A percentile compares a stretch with the other conserved stretches of the same genome.
Evolutionary conservation across 2,329 filamentous ascomycete genomes (phyloP).

Genomic region (Nothophaeocryptopus gaeumannii): DNA sequence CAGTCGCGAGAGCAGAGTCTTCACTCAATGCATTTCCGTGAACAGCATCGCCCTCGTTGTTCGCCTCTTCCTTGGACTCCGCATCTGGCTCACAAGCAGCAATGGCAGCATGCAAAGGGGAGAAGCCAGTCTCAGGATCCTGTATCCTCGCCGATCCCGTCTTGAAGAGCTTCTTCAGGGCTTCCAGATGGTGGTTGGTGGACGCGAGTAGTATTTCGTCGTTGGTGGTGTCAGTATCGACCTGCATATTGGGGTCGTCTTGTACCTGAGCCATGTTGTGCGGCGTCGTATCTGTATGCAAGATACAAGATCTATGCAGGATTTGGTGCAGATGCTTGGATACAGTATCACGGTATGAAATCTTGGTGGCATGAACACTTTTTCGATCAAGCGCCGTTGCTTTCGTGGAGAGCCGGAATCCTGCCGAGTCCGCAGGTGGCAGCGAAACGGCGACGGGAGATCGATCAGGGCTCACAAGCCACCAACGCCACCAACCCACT

Average conservation of each 20-base stretch:
- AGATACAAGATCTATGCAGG: no score
- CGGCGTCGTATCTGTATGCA: no score
- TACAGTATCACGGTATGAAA: no score
- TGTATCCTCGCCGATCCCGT: constrained; percentile 67
- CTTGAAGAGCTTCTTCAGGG: constrained; percentile 67
- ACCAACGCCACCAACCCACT: no score
- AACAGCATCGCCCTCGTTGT: constrained; percentile 35
- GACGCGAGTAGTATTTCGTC: constrained; percentile 66
- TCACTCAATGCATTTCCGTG: constrained; percentile 40
- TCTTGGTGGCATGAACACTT: no score
- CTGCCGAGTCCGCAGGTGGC: no score
- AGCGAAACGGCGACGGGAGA: no score
- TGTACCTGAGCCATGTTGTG: not conserved
- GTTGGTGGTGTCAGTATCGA: constrained; percentile 45
- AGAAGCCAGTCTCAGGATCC: constrained; percentile 80
- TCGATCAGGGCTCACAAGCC: no score
- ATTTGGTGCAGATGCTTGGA: no score
- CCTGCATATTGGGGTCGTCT: constrained; percentile 22
- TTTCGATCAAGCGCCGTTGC: no score
- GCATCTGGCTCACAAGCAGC: constrained; percentile 55
- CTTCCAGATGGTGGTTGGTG: constrained; percentile 63
- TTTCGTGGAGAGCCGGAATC: no score
- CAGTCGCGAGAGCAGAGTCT: constrained; percentile 62
- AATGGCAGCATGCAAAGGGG: constrained; percentile 86
- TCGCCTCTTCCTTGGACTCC: constrained; percentile 29